Evolutionary conservation across 2,329 filamentous ascomycete species (phyloP).

Genomic region (Aspergillus novoparasiticus): DNA sequence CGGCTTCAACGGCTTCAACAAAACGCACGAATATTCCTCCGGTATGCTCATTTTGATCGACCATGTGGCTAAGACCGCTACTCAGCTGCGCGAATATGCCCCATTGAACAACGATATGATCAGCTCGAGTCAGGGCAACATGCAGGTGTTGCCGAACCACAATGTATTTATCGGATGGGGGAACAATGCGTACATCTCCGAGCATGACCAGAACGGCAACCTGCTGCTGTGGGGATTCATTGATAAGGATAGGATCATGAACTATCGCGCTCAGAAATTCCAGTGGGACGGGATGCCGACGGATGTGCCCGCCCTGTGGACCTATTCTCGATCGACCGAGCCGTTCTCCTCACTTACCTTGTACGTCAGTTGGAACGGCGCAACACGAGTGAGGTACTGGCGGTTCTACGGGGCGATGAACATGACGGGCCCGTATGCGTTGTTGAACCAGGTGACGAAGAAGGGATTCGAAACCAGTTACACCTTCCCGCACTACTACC

Average conservation of each 20-base stretch:
- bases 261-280: conserved; percentile 47
- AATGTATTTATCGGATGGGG: conserved; percentile 47
- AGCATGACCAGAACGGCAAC: conserved; percentile 41
- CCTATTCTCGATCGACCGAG: conserved; percentile 36
- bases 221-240: conserved; percentile 42
- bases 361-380: conserved; percentile 47
- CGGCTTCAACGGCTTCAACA: conserved; percentile 45
- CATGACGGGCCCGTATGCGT: conserved; percentile 33
- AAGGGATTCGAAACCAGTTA: conserved; percentile 44
- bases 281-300: conserved; percentile 45
- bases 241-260: conserved; percentile 39
- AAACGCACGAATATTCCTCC: conserved; percentile 40
- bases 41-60: conserved; percentile 45
- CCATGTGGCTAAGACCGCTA: conserved; percentile 39
- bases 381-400: conserved; percentile 41
- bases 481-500: conserved; percentile 30
- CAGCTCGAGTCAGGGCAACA: conserved; percentile 44
- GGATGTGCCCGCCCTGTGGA: conserved; percentile 45
- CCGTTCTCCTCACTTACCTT: conserved; percentile 31
- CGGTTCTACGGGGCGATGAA: conserved; percentile 37
- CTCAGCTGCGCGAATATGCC: conserved; percentile 35
- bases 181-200: conserved; percentile 44
- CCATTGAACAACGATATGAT: conserved; percentile 27
- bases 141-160: conserved; percentile 40
- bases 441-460: conserved; percentile 34